phyloP scores from a whole-genome alignment of 208 protist genomes.

The Kentomonas sorsogonicus region DNA sequence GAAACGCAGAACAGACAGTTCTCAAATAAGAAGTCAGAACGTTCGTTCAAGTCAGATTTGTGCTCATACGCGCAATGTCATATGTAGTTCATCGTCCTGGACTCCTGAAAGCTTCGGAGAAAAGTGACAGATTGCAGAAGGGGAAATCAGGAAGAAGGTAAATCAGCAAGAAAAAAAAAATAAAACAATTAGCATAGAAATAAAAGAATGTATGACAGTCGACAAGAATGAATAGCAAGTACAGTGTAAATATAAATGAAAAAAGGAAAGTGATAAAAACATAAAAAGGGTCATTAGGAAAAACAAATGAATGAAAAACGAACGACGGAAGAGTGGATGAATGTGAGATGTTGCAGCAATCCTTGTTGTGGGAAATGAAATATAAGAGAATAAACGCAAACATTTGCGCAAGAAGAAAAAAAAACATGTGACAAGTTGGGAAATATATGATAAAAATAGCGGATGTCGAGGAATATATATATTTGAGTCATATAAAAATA shows the following conservation, averaged over 20 bases:
- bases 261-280: neutral
- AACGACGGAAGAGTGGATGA: too few species aligned
- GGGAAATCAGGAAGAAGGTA: neutral
- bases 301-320: neutral
- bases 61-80: neutral
- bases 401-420: neutral
- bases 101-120: neutral
- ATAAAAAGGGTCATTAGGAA: neutral
- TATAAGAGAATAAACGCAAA: neutral
- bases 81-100: neutral
- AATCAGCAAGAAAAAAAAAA: neutral
- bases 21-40: neutral
- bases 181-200: neutral
- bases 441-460: conserved; percentile 1
- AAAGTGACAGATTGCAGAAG: neutral
- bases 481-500: neutral
- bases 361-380: neutral
- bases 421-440: neutral
- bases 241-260: neutral
- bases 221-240: neutral
- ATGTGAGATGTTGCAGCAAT: too few species aligned
- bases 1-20: neutral
- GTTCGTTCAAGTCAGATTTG: neutral
- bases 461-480: neutral
- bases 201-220: neutral